phyloP scores from a whole-genome alignment of 192 early-diverging fungal genomes.

The Globomyces pollinis-pini region DNA sequence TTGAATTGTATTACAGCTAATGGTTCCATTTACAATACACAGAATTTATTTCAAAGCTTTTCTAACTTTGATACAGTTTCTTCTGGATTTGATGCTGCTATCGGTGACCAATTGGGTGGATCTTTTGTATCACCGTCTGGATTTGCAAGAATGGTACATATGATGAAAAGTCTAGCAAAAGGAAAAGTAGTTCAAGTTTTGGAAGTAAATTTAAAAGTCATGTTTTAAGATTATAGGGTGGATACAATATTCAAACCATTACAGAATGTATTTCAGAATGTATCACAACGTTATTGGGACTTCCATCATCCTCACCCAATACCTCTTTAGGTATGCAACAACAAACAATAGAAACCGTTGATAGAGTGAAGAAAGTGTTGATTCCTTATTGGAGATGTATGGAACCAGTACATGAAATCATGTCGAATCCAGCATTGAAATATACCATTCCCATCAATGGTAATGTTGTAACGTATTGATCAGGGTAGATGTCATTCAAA shows the following conservation, averaged over 20 bases:
- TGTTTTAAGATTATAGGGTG: no score
- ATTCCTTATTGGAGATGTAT: constrained; percentile 20
- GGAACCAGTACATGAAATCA: neutral
- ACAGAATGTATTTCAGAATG: constrained; percentile 70
- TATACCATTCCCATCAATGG: neutral
- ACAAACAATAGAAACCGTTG: constrained; percentile 1
- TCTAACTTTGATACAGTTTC: constrained; percentile 47
- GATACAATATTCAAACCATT: constrained; percentile 74
- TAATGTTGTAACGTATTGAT: neutral
- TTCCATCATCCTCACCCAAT: constrained; percentile 16
- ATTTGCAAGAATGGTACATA: constrained; percentile 81
- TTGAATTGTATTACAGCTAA: no score
- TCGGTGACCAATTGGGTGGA: constrained; percentile 73
- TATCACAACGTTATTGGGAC: constrained; percentile 60
- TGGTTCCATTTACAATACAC: no score
- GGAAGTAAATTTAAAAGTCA: no score
- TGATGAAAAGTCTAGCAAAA: constrained; percentile 61
- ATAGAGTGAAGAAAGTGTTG: constrained; percentile 14
- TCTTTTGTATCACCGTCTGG: constrained; percentile 72
- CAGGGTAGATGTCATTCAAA: neutral
- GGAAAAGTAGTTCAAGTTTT: constrained; percentile 72
- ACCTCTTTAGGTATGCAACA: neutral
- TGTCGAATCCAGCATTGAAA: neutral
- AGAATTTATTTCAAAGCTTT: neutral
- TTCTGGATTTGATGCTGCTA: constrained; percentile 85